phyloP scores from a whole-genome alignment of 306 rosid species.

The Rosa persica region DNA sequence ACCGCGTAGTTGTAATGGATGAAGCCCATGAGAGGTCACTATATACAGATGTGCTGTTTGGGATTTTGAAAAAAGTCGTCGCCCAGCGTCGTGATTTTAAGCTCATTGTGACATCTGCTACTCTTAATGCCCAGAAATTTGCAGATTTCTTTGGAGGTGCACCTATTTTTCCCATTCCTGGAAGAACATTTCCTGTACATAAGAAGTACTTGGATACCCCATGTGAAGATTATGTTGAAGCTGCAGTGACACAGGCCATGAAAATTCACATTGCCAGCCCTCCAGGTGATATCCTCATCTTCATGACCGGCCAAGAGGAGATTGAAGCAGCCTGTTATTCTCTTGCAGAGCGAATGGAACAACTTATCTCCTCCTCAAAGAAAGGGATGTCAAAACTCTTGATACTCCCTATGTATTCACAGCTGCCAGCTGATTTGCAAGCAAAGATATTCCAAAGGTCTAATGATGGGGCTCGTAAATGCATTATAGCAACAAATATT shows the following conservation, averaged over 20 bases:
- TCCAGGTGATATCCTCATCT: constrained; percentile 92
- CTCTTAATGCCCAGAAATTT: constrained; percentile 87
- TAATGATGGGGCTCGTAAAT: constrained; percentile 92
- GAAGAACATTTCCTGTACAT: constrained; percentile 93
- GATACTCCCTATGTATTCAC: constrained; percentile 96
- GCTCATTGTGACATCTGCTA: constrained; percentile 93
- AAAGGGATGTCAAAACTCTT: constrained; percentile 84
- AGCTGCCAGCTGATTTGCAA: constrained; percentile 93
- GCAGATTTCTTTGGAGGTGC: constrained; percentile 89
- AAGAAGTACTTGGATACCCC: constrained; percentile 75
- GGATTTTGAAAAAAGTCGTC: constrained; percentile 91
- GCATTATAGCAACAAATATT: constrained; percentile 93
- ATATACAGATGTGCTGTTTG: constrained; percentile 89
- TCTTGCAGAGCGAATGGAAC: constrained; percentile 84
- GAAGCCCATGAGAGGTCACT: constrained; percentile 98
- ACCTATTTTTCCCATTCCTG: constrained; percentile 78
- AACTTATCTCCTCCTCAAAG: constrained; percentile 59
- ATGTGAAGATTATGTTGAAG: constrained; percentile 95
- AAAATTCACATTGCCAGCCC: constrained; percentile 86
- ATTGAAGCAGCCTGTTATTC: constrained; percentile 96
- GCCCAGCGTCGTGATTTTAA: constrained; percentile 91
- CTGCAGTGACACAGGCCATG: constrained; percentile 94
- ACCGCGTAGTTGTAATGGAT: constrained; percentile 91
- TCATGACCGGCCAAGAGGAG: constrained; percentile 98
- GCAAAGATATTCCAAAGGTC: constrained; percentile 91